Evolutionary conservation across 306 rosid species (phyloP).

Genomic region (Morella rubra): DNA sequence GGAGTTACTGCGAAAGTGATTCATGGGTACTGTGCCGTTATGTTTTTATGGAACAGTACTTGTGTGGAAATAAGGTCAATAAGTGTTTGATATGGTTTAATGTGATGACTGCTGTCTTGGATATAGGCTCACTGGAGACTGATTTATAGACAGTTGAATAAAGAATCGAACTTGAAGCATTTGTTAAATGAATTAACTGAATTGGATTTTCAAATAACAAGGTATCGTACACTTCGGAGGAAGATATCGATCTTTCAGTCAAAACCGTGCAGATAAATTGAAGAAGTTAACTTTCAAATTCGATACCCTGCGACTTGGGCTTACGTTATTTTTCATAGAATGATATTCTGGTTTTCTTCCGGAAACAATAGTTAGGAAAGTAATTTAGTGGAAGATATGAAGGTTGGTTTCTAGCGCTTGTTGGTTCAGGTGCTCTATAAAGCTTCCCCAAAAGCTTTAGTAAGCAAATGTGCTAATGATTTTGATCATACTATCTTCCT

Average conservation of each 20-base stretch:
- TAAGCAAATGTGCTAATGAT: background rate
- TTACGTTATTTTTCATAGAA: background rate
- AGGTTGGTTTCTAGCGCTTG: background rate
- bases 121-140: background rate
- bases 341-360: background rate
- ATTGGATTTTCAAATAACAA: background rate
- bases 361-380: background rate
- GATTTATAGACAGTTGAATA: background rate
- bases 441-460: background rate
- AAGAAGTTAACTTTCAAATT: background rate
- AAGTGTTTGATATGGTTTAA: background rate
- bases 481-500: background rate
- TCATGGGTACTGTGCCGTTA: background rate
- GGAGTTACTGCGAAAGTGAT: background rate
- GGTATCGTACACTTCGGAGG: background rate
- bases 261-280: background rate
- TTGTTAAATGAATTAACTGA: background rate
- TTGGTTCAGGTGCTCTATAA: background rate
- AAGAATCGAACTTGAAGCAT: background rate
- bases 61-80: background rate
- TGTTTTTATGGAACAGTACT: conserved; percentile 11
- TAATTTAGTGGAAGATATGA: background rate
- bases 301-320: background rate
- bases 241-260: background rate
- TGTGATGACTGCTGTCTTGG: background rate